Percentiles rank a stretch among this genome's conserved stretches.
Evolutionary conservation across 495 filamentous ascomycete genomes (phyloP).

Genomic region (Aspergillus avenaceus): DNA sequence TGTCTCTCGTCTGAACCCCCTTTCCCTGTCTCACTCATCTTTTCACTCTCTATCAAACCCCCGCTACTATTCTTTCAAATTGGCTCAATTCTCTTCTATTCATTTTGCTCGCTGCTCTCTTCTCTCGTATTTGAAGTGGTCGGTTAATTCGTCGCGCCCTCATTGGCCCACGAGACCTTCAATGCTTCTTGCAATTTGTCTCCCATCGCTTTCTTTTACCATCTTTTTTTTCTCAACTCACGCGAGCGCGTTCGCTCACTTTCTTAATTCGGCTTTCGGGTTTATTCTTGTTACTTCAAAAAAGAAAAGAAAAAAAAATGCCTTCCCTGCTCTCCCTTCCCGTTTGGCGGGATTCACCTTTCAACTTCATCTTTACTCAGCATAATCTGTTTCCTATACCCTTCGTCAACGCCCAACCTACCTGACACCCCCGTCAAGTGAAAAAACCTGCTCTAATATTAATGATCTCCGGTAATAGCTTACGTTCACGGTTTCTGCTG

Average conservation of each 20-base stretch:
- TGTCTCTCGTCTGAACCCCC: constrained; percentile 18
- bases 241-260: constrained; percentile 14
- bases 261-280: constrained; percentile 14
- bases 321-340: not conserved
- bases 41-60: not conserved
- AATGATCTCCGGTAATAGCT: constrained; percentile 39
- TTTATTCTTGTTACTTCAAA: constrained; percentile 15
- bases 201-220: constrained; percentile 9
- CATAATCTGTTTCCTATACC: constrained; percentile 14
- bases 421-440: constrained; percentile 18
- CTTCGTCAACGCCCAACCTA: constrained; percentile 18
- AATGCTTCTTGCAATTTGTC: constrained; percentile 14
- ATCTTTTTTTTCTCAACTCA: constrained; percentile 14
- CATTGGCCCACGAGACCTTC: constrained; percentile 15
- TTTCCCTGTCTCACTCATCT: constrained; percentile 14
- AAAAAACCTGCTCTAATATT: constrained; percentile 35
- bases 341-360: constrained; percentile 4
- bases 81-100: not conserved
- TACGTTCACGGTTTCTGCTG: constrained; percentile 15
- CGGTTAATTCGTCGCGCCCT: constrained; percentile 21
- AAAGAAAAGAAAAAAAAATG: constrained; percentile 10
- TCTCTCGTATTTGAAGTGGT: constrained; percentile 13
- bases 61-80: not conserved
- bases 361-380: constrained; percentile 9
- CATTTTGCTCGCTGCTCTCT: constrained; percentile 4